A percentile compares a stretch with the other conserved stretches of the same genome.
phyloP scores from a whole-genome alignment of 73 alveolate genomes.

The Durusdinium trenchii region DNA sequence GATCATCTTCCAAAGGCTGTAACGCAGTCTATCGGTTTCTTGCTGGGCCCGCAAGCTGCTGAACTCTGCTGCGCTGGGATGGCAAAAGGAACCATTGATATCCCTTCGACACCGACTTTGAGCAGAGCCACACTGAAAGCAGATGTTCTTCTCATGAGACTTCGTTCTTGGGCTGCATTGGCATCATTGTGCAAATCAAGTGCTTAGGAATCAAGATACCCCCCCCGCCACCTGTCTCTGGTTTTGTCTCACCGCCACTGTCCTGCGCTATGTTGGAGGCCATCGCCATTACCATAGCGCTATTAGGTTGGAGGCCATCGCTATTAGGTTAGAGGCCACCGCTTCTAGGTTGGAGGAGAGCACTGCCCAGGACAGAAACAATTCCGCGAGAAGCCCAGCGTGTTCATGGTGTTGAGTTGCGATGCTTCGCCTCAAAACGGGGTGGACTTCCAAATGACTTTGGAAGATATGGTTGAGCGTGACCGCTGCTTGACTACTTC shows the following conservation, averaged over 20 bases:
- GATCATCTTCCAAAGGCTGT: not conserved
- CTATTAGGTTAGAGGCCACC: too few relatives aligned
- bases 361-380: not conserved
- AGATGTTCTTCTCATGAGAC: not conserved
- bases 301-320: too few relatives aligned
- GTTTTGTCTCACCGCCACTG: too few relatives aligned
- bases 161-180: not conserved
- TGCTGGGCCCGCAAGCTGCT: not conserved
- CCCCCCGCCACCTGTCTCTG: too few relatives aligned
- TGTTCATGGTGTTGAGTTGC: not conserved
- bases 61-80: not conserved
- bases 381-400: not conserved
- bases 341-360: too few relatives aligned
- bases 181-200: too few relatives aligned
- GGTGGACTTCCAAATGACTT: conserved; percentile 11
- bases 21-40: not conserved
- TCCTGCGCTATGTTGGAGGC: too few relatives aligned
- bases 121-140: not conserved
- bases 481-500: not conserved
- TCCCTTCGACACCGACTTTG: not conserved
- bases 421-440: conserved; percentile 31
- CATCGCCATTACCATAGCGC: too few relatives aligned
- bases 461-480: not conserved
- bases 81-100: not conserved
- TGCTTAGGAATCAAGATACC: too few relatives aligned